Base-by-base conservation (phyloP, 2,329 filamentous ascomycete species). In the Penicillium sp. region DNA sequence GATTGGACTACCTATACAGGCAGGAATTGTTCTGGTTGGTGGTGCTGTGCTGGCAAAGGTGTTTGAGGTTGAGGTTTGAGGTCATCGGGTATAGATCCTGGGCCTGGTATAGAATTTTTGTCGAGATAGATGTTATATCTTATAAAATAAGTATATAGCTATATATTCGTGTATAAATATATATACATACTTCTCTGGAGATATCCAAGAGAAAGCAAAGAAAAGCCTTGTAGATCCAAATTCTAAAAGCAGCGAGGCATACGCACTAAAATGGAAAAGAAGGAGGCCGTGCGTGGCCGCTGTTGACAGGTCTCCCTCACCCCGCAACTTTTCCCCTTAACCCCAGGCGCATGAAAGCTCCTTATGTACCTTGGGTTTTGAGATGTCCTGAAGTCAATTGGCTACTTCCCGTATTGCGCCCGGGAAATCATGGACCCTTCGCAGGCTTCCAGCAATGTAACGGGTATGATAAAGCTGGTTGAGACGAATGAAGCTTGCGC, bases 371-470 rank as follows among this genome's bases (percentile, higher is more conserved):
- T 34, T 52, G 26, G 42, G 11, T 20, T 35, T n/a, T 51, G 48
- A 29, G 42, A 74, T 74, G 72, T 52, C 55, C 54, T 64, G 55
- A 61, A 49, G 42, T 49, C 58, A 57, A 66, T 62, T 63, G 58
- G 56, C 35, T 43, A 54, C 48, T 49, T 60, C 64, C 64, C 64
- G 58, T 67, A 65, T 61, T 58, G 64, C 57, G 55, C 54, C 61
- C 58, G 69, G 67, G 66, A 66, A 70, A 69, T 65, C 64, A 77
- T 77, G 75, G 75, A 76, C 66, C 65, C 72, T 63, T 72, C 71
- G 52, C 70, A 74, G 61, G 69, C 86, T 66, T 89, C 87, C 66
- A 90, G 67, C 69, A 79, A 90, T 81, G 89, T 91, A 69, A 90
- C 87, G 72, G 87, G 88, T 89, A 78, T 52, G 57, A 50, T 29